Evolutionary conservation across 176 grass and related monocot genomes (phyloP).

Genomic region (Rhynchospora tenuis): DNA sequence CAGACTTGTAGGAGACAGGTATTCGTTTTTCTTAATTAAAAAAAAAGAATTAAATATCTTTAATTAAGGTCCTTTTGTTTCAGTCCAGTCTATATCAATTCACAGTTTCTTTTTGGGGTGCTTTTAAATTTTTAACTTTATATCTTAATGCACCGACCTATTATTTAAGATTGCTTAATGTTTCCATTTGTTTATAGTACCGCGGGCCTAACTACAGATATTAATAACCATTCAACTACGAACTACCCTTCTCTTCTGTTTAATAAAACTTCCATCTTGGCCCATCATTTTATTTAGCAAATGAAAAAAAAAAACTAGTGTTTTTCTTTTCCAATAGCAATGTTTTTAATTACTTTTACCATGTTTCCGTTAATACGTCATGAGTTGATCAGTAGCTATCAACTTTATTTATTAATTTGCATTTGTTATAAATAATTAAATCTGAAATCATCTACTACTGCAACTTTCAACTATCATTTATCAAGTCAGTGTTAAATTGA

Average conservation of each 20-base stretch:
- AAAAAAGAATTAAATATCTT: background rate
- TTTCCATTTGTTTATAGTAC: background rate
- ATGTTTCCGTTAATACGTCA: too few relatives aligned
- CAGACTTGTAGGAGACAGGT: constrained; percentile 40
- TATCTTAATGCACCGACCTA: background rate
- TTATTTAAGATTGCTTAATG: background rate
- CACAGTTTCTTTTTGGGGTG: background rate
- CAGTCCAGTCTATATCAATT: too few relatives aligned
- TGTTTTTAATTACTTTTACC: background rate
- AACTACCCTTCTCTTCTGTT: background rate
- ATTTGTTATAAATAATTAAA: background rate
- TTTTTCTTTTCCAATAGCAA: background rate
- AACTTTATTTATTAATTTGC: too few relatives aligned
- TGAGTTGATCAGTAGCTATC: too few relatives aligned
- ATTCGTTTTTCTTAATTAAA: background rate
- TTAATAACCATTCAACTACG: background rate
- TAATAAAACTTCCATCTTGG: background rate
- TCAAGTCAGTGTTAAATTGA: background rate
- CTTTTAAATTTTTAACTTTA: background rate
- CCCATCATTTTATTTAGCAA: too few relatives aligned
- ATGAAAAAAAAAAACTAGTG: background rate
- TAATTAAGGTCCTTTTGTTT: background rate
- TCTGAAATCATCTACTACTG: background rate
- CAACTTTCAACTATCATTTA: background rate
- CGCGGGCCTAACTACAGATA: background rate